A percentile compares a stretch with the other conserved stretches of the same genome.
Conservation (phyloP, 768 basidiomycete species). For the Phaffia australis region DNA sequence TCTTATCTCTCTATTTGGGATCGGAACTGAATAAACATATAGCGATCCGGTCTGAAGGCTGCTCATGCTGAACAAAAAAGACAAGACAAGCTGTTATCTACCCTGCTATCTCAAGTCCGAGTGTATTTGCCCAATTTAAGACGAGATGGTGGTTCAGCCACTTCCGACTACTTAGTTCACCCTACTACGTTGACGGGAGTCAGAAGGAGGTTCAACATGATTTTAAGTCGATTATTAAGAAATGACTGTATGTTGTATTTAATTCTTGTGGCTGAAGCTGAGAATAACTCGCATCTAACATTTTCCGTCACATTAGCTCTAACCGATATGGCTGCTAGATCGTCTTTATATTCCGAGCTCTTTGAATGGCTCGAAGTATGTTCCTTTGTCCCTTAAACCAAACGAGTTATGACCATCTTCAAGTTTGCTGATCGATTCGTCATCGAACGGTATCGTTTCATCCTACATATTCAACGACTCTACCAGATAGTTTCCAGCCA, state of each 20-base stretch:
- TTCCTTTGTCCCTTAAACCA: not conserved
- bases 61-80: constrained; percentile 59
- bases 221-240: constrained; percentile 10
- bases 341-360: constrained; percentile 72
- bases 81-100: constrained; percentile 64
- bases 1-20: not conserved
- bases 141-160: constrained; percentile 60
- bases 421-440: no score
- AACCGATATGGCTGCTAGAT: constrained; percentile 85
- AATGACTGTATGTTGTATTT: constrained; percentile 22
- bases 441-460: not conserved
- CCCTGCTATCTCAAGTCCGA: constrained; percentile 60
- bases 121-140: constrained; percentile 71
- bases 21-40: not conserved
- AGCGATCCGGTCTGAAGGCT: constrained; percentile 72
- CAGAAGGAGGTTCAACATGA: constrained; percentile 66
- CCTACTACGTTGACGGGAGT: constrained; percentile 86
- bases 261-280: no score
- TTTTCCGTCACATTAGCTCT: constrained; percentile 41
- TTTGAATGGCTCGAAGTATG: constrained; percentile 83
- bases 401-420: no score
- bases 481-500: constrained; percentile 79
- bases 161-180: constrained; percentile 72
- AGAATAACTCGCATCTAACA: no score
- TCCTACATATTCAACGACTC: constrained; percentile 4